These are phyloP conservation scores for Calonectria multiphialidica DNA, from an alignment of 2,329 filamentous ascomycete species.

Conservation along the genomic window DNA sequence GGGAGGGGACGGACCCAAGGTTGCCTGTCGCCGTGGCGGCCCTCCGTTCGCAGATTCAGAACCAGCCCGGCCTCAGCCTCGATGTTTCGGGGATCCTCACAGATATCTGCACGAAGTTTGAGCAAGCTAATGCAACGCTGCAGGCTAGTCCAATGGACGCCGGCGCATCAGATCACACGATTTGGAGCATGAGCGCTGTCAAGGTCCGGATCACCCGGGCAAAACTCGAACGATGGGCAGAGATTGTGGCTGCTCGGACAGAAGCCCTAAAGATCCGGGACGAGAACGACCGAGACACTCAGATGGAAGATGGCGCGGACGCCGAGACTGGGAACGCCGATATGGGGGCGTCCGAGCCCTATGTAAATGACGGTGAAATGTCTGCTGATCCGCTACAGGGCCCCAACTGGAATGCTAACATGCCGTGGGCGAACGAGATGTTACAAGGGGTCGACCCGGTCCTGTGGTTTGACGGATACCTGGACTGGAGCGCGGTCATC, in stretches of 20 bases:
- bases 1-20: conserved; percentile 50
- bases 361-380: conserved; percentile 32
- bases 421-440: conserved; percentile 47
- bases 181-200: conserved; percentile 62
- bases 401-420: conserved; percentile 41
- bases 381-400: conserved; percentile 39
- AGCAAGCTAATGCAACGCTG: conserved; percentile 55
- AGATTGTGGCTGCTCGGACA: conserved; percentile 55
- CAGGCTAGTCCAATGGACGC: conserved; percentile 46
- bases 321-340: conserved; percentile 4
- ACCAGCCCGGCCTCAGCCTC: conserved; percentile 58
- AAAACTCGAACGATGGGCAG: conserved; percentile 61
- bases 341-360: conserved; percentile 11
- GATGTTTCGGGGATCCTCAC: conserved; percentile 59
- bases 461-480: conserved; percentile 50
- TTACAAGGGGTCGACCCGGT: conserved; percentile 50
- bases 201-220: conserved; percentile 60
- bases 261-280: conserved; percentile 39
- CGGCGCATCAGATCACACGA: conserved; percentile 55
- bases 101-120: conserved; percentile 55
- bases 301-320: conserved; percentile 22
- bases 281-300: conserved; percentile 27
- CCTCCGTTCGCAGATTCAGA: conserved; percentile 55
- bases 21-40: conserved; percentile 55
- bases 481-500: conserved; percentile 49